Base-by-base conservation (phyloP, 2,329 filamentous ascomycete genomes). In the Cladophialophora chaetospira region DNA sequence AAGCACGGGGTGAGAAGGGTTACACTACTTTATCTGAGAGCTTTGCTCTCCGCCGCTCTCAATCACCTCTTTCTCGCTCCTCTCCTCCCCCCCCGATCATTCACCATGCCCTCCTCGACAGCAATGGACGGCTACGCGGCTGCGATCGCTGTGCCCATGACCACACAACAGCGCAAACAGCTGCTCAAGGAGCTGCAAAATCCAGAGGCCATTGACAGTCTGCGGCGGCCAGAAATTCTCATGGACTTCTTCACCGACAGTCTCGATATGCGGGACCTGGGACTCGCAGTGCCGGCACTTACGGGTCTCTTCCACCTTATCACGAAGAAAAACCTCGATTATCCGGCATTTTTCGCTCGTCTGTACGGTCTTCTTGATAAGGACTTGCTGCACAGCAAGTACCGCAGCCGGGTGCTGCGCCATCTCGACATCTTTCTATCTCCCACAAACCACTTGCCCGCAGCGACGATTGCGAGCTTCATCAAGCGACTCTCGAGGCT, bases 201-300 rank as follows among this genome's bases (percentile, higher is more conserved):
- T 3, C 61, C 61, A 3, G 53, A 43, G 1, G 48, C 55, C 25
- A 82, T 88, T 60, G 87, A 95, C 74, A 86, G 89, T 1, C 83
- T 83, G 38, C 85, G 85, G 29, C 89, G 91, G 60, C 88, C 91
- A 1, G 93, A 97, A 69, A 80, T 96, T 36, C 81, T 99, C 29
- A 91, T 96, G 80, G 94, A 99, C 75, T 99, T 97, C 72, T 77
- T 99, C 53, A 96, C 91, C n/a, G 90, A 94, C 74, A 95, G 87
- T 26, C 97, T 96, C 76, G 82, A 97, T 67, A 78, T 86, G 5
- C 91, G 93, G 49, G 94, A 94, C 42, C 88, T 91, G 11, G 91
- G 87, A 45, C 54, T 64, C 25, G 93, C 94, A 3, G 80, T 99
- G 3, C 82, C 97, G 17, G 91, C 95, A 1, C 79, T 99, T 1